Base-by-base conservation (phyloP, 1,139 yeast species). In the Pichia sp. region DNA sequence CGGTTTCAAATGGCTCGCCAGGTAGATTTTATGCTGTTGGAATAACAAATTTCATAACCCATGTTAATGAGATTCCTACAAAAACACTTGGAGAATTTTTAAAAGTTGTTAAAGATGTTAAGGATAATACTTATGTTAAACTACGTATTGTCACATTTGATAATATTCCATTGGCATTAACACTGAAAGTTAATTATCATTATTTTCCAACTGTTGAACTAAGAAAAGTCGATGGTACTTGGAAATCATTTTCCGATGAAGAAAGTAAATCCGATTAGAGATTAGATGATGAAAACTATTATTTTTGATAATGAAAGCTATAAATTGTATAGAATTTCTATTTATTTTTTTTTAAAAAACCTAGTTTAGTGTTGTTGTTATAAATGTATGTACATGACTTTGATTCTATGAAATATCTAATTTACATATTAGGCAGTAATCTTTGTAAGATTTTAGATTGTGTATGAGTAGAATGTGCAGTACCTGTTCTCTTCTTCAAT, bases 121-220 rank as follows among this genome's bases (percentile, higher is more conserved):
- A 90, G 1, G 96, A 89, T 62, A 80, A 83, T 59, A 81, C 91
- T 3, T 90, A 90, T 62, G 86, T 88, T 60, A 87, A 89, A 65
- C 72, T 90, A 58, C 79, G 96, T 59, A 71, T 87, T 47, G 93
- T 89, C 45, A 83, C 95, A 0, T 88, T 86, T 68, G 96, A 90
- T 61, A 84, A 84, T 57, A 82, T 88, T 28, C 96, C 96, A 16
- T 79, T 83, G 61, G 96, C 96, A 3, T 83, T 86, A 52, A 84
- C 96, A 1, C 70, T 90, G 62, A 89, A 89, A 68, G 88, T 96
- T 1, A 88, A 88, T 66, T 87, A 88, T 63, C 97, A 90, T 66
- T 91, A 90, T 66, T 90, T 87, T 75, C 95, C 96, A 44, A 89
- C 96, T 0, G 75, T 80, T 13, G 91, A 85, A 63, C 39, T 55